A percentile compares a stretch with the other conserved stretches of the same genome.
Evolutionary conservation across 1,139 yeast species (phyloP).

Genomic region (Diutina rugosa): DNA sequence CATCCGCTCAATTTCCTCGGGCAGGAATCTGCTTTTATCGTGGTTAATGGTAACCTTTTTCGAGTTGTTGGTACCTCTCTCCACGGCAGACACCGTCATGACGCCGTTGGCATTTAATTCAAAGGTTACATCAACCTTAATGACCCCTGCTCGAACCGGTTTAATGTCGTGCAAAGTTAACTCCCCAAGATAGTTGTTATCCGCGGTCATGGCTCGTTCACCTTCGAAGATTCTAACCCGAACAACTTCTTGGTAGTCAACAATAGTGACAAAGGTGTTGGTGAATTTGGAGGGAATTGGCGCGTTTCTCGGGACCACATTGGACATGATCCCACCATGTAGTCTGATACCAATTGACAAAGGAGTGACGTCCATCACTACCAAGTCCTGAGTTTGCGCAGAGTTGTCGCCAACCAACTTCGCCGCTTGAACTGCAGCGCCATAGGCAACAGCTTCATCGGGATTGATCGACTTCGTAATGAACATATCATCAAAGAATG

Average conservation of each 20-base stretch:
- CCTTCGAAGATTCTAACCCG: conserved; percentile 53
- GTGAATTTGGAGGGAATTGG: conserved; percentile 95
- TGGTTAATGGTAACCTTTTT: no score
- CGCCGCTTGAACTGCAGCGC: background rate
- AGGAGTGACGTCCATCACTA: conserved; percentile 81
- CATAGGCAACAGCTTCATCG: background rate
- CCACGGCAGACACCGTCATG: no score
- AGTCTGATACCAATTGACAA: conserved; percentile 93
- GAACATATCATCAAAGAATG: background rate
- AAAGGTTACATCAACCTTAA: conserved; percentile 92
- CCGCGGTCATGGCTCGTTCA: conserved; percentile 93
- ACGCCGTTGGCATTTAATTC: conserved; percentile 36
- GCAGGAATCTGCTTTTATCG: no score
- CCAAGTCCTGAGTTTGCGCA: conserved; percentile 57
- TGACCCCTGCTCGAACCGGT: conserved; percentile 97
- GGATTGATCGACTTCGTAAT: background rate
- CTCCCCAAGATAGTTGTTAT: conserved; percentile 90
- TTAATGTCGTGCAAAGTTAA: conserved; percentile 92
- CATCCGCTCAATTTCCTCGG: no score
- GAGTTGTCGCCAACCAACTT: conserved; percentile 14
- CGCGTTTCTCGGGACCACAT: conserved; percentile 91
- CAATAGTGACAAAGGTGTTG: conserved; percentile 92
- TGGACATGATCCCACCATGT: conserved; percentile 97
- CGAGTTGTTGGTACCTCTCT: no score
- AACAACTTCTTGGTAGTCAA: background rate